A percentile compares a stretch with the other conserved stretches of the same genome.
phyloP scores from a whole-genome alignment of 176 grass and related monocot genomes.

The Bonia amplexicaulis region DNA sequence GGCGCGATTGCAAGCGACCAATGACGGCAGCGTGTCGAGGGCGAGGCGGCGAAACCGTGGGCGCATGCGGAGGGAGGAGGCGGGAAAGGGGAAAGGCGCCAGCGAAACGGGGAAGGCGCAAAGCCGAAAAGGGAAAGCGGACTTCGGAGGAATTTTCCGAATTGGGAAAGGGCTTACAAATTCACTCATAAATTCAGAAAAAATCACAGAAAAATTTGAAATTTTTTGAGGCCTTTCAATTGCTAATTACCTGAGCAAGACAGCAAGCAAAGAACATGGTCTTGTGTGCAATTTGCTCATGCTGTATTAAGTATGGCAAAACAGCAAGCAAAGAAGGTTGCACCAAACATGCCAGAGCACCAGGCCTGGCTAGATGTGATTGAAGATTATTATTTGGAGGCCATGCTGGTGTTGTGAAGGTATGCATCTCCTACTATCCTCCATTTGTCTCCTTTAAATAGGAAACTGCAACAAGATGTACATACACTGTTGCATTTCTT shows the following conservation, averaged over 20 bases:
- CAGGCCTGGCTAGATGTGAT: conserved; percentile 72
- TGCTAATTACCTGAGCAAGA: conserved; percentile 68
- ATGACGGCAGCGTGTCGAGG: too few species aligned
- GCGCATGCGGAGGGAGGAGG: too few species aligned
- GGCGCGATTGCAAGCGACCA: too few species aligned
- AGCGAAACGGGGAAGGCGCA: too few species aligned
- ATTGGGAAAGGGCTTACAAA: too few species aligned
- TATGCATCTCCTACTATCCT: conserved; percentile 1
- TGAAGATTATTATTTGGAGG: conserved; percentile 75
- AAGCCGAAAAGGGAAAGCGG: too few species aligned
- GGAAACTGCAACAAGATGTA: neutral
- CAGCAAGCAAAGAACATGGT: conserved; percentile 46
- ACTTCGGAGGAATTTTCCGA: too few species aligned
- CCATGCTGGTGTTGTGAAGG: conserved; percentile 84
- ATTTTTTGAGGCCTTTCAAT: too few species aligned
- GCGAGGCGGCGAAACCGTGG: too few species aligned
- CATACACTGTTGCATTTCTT: neutral
- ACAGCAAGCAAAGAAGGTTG: conserved; percentile 59
- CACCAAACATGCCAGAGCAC: conserved; percentile 81
- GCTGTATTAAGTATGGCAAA: conserved; percentile 57
- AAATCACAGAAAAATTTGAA: too few species aligned
- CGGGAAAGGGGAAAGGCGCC: too few species aligned
- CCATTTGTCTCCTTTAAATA: neutral
- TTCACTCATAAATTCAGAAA: too few species aligned
- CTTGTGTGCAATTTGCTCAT: conserved; percentile 21